Evolutionary conservation across 306 rosid genomes (phyloP), one percentile per base, ranked within the genome.

Genomic region (Cucumis sativus): DNA sequence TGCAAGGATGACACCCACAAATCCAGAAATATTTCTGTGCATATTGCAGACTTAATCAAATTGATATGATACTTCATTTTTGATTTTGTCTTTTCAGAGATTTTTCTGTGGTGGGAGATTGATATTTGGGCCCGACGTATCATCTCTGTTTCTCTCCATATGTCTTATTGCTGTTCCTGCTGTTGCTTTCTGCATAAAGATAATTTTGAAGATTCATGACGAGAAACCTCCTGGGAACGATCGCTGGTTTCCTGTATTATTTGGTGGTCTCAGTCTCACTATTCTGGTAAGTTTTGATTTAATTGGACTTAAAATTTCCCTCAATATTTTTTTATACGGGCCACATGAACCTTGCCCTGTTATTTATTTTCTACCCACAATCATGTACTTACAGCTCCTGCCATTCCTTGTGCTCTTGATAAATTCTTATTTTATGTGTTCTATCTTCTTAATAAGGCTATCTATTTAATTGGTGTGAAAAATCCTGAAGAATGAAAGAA

Each of bases 71-170:
- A 37, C 64, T 68, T 43, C n/a, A 14, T n/a, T 67, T 84, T 83
- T 79, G 15, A 65, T 84, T 41, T 84, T 41, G 28, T 61, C 76
- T 63, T 84, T 15, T 54, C 92, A 95, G 99, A 92, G 82, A 78
- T 95, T 95, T 82, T 78, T 86, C 76, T 95, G 93, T 78, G 88
- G 96, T 8, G 99, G 99, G 79, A 92, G 99, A 86, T 83, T 95
- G 63, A 85, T 95, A 73, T 95, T 95, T 70, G 99, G 99, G 73
- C 99, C 99, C 8, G 99, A 95, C 65, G 93, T 79, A 67, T 85
- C 89, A 79, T 95, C 99, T 45, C 78, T 95, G 80, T 65, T 88
- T 71, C 90, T 95, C 77, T 90, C 97, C 18, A 74, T 78, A 43
- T 67, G 86, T 63, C 89, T 95, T 78, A 87, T 95, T 71, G 86